Evolutionary conservation across 1,284 basidiomycete species (phyloP).

Genomic region (Cutaneotrichosporon spelunceum): DNA sequence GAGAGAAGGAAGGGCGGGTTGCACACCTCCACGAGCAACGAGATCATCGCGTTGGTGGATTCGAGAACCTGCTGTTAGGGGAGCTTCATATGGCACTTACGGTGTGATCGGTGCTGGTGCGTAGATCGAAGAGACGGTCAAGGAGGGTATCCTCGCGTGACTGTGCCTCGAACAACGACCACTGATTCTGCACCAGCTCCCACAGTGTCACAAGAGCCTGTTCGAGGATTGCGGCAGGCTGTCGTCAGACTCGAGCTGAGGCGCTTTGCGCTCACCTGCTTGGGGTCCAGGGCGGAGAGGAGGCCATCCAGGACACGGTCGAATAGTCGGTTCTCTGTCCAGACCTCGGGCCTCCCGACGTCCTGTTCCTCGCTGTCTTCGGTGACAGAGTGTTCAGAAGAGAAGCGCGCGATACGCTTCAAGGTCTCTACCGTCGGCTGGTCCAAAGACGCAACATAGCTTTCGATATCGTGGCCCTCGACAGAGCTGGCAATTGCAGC

Average conservation of each 20-base stretch:
- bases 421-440: conserved; percentile 28
- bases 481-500: conserved; percentile 25
- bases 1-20: conserved; percentile 41
- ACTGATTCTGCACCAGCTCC: conserved; percentile 48
- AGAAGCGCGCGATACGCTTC: conserved; percentile 38
- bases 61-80: conserved; percentile 35
- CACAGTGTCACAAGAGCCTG: conserved; percentile 41
- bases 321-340: conserved; percentile 33
- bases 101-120: conserved; percentile 28
- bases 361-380: conserved; percentile 9
- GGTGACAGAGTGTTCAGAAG: conserved; percentile 26
- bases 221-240: conserved; percentile 33
- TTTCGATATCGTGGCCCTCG: conserved; percentile 16
- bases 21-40: conserved; percentile 37
- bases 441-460: conserved; percentile 28
- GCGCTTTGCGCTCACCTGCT: conserved; percentile 22
- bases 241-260: not conserved
- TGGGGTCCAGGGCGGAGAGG: conserved; percentile 29
- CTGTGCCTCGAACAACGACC: conserved; percentile 35
- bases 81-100: conserved; percentile 22
- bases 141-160: conserved; percentile 34
- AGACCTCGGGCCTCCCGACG: conserved; percentile 21
- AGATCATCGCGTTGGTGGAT: conserved; percentile 43
- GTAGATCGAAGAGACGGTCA: conserved; percentile 38
- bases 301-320: conserved; percentile 35